phyloP scores from a whole-genome alignment of 1,284 basidiomycete genomes.

The Sporisorium graminicola region DNA sequence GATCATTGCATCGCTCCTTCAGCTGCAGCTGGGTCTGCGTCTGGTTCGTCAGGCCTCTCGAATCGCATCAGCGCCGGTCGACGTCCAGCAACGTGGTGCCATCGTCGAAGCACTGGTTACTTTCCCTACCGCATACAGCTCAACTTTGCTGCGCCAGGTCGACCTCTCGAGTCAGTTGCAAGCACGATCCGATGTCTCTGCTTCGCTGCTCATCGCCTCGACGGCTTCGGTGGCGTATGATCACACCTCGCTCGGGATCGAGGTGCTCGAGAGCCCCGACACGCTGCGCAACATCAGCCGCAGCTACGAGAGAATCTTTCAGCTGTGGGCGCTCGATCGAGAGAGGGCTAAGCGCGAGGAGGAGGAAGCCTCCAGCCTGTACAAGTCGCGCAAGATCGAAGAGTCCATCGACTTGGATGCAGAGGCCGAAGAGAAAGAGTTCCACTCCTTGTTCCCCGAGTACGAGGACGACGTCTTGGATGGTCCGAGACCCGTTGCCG shows the following conservation, averaged over 20 bases:
- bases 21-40: conserved; percentile 82
- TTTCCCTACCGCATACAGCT: conserved; percentile 61
- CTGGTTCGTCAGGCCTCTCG: conserved; percentile 70
- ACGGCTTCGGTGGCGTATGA: conserved; percentile 39
- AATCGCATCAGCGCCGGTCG: conserved; percentile 30
- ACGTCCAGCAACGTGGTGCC: conserved; percentile 32
- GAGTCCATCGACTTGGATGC: conserved; percentile 78
- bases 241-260: conserved; percentile 21
- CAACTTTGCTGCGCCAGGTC: conserved; percentile 46
- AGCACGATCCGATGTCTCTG: conserved; percentile 55
- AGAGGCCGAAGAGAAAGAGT: conserved; percentile 80
- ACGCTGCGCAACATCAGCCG: conserved; percentile 44
- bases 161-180: conserved; percentile 60
- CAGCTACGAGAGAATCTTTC: conserved; percentile 79
- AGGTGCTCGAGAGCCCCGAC: conserved; percentile 24
- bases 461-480: conserved; percentile 78
- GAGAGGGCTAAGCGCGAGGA: conserved; percentile 78
- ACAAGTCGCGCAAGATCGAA: conserved; percentile 78
- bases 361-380: conserved; percentile 80
- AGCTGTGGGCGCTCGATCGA: conserved; percentile 86
- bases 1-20: conserved; percentile 76
- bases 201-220: conserved; percentile 48
- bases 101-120: conserved; percentile 60
- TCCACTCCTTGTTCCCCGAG: conserved; percentile 83
- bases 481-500: conserved; percentile 2